Evolutionary conservation across 768 basidiomycete genomes (phyloP).

Genomic region (Trametes punicea): DNA sequence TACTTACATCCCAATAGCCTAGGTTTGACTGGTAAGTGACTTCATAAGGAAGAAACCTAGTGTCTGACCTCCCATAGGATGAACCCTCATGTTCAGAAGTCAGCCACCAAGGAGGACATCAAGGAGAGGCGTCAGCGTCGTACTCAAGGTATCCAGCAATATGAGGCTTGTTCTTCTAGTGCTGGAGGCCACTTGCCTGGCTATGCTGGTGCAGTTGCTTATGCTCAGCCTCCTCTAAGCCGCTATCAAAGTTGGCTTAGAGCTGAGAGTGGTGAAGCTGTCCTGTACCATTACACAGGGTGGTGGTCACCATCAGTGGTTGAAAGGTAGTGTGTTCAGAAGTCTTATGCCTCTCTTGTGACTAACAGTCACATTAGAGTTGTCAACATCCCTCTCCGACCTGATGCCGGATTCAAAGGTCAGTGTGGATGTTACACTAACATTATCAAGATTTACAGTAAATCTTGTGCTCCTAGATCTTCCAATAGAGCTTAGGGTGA

Average conservation of each 20-base stretch:
- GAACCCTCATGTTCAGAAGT: slow-evolving; percentile 49
- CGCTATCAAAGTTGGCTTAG: slow-evolving; percentile 43
- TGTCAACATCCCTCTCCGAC: slow-evolving; percentile 49
- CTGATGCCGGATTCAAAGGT: slow-evolving; percentile 53
- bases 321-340: slow-evolving; percentile 44
- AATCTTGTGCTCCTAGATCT: slow-evolving; percentile 36
- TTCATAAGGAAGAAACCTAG: background rate
- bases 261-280: slow-evolving; percentile 28
- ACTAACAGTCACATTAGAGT: too few species aligned
- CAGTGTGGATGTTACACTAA: slow-evolving; percentile 10
- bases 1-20: slow-evolving; percentile 37
- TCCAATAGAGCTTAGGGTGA: slow-evolving; percentile 33
- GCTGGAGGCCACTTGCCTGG: slow-evolving; percentile 38
- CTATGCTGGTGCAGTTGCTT: slow-evolving; percentile 41
- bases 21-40: slow-evolving; percentile 64
- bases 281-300: slow-evolving; percentile 57
- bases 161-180: background rate
- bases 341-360: background rate
- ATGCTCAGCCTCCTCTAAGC: slow-evolving; percentile 42
- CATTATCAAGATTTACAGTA: background rate
- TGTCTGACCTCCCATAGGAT: slow-evolving; percentile 36
- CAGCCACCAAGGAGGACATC: slow-evolving; percentile 33
- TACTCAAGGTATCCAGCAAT: slow-evolving; percentile 36
- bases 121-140: slow-evolving; percentile 35
- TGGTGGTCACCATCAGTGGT: slow-evolving; percentile 38